These are phyloP conservation scores for Prunus kanzakura DNA, from an alignment of 306 rosid genomes.

Conservation along the genomic window DNA sequence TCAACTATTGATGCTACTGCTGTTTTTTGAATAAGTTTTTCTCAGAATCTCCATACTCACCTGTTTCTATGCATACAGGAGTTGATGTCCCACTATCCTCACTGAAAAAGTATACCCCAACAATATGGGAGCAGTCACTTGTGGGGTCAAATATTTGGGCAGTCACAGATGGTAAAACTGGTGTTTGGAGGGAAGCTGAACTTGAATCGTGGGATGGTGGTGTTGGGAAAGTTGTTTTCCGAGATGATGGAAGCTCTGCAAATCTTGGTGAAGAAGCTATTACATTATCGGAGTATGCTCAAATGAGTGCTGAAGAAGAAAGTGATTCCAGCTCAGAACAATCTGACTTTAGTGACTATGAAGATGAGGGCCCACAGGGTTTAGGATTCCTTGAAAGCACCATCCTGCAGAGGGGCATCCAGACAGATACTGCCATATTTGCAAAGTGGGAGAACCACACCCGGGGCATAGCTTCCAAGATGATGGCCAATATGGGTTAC, in stretches of 20 bases:
- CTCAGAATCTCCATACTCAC: slow-evolving; percentile 12
- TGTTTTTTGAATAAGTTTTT: not conserved
- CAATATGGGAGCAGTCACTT: slow-evolving; percentile 66
- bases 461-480: slow-evolving; percentile 89
- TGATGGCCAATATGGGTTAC: slow-evolving; percentile 97
- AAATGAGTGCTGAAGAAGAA: slow-evolving; percentile 41
- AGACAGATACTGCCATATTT: slow-evolving; percentile 76
- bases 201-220: slow-evolving; percentile 86
- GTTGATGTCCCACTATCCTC: slow-evolving; percentile 66
- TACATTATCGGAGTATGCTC: slow-evolving; percentile 64
- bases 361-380: slow-evolving; percentile 61
- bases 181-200: slow-evolving; percentile 88
- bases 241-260: slow-evolving; percentile 72
- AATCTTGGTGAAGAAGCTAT: slow-evolving; percentile 64
- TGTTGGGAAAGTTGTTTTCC: slow-evolving; percentile 75
- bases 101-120: slow-evolving; percentile 62
- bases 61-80: slow-evolving; percentile 44
- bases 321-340: slow-evolving; percentile 55
- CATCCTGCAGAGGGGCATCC: slow-evolving; percentile 65
- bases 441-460: slow-evolving; percentile 99
- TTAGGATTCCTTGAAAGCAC: slow-evolving; percentile 80
- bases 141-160: slow-evolving; percentile 88
- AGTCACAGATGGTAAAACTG: slow-evolving; percentile 47
- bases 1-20: not conserved
- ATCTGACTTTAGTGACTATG: slow-evolving; percentile 64